Percentiles rank a stretch among this genome's conserved stretches.
Evolutionary conservation across 2,329 filamentous ascomycete genomes (phyloP).

Genomic region (Fusarium devonianum): DNA sequence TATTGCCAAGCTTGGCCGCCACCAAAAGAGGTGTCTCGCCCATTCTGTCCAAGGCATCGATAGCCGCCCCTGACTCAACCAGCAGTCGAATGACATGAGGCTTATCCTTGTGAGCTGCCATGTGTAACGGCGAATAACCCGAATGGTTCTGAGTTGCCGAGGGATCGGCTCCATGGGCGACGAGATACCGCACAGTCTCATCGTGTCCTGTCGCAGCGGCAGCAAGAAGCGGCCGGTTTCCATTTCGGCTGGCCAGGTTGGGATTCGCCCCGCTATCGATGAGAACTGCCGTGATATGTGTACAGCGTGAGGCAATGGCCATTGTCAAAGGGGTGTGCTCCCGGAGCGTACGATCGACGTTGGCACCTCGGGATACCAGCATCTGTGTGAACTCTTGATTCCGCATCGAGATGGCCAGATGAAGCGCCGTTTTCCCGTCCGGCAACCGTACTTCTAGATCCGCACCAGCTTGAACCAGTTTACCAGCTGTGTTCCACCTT

Average conservation of each 20-base stretch:
- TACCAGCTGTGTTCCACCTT: conserved; percentile 36
- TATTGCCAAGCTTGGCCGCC: conserved; percentile 41
- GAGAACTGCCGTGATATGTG: conserved; percentile 38
- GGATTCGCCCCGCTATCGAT: conserved; percentile 39
- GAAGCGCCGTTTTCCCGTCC: conserved; percentile 41
- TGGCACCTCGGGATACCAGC: conserved; percentile 39
- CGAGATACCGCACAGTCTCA: conserved; percentile 41
- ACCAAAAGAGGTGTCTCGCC: conserved; percentile 40
- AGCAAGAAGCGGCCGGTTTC: conserved; percentile 40
- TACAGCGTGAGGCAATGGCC: conserved; percentile 40
- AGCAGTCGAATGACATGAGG: conserved; percentile 36
- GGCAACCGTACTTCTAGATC: conserved; percentile 38
- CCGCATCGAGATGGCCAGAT: conserved; percentile 39
- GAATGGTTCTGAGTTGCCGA: conserved; percentile 32
- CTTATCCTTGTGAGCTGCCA: conserved; percentile 42
- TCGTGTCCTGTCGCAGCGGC: conserved; percentile 41
- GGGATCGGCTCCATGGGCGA: conserved; percentile 38
- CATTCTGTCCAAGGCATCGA: conserved; percentile 34
- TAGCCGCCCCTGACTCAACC: conserved; percentile 32
- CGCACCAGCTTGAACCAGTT: conserved; percentile 39
- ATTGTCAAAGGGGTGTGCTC: conserved; percentile 41
- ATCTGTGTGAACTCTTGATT: conserved; percentile 41
- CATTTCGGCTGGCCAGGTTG: conserved; percentile 38
- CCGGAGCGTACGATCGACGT: conserved; percentile 37
- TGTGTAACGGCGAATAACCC: conserved; percentile 41